Conservation (phyloP, 352 stramenopile species). For the Aphanomyces invadans region DNA sequence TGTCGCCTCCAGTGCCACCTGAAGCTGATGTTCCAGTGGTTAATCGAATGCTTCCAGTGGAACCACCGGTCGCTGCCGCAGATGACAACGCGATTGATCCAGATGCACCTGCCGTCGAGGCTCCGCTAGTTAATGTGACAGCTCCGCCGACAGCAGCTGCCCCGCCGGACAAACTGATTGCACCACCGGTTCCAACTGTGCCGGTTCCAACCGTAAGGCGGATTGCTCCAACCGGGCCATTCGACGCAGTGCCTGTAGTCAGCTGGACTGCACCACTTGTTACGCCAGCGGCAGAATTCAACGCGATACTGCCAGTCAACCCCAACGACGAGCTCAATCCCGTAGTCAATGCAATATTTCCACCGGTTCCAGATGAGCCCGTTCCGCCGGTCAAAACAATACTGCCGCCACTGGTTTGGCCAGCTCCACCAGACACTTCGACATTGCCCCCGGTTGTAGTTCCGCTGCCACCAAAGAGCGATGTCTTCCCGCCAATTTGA, state of each 20-base stretch:
- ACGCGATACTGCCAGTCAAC: not conserved
- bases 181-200: conserved; percentile 19
- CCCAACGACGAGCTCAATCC: not conserved
- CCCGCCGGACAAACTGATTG: not conserved
- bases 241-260: not conserved
- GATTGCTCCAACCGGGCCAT: not conserved
- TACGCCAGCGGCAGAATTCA: not conserved
- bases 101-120: conserved; percentile 25
- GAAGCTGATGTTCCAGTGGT: conserved; percentile 22
- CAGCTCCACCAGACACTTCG: conserved; percentile 1
- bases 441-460: conserved; percentile 43
- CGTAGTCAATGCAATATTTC: not conserved
- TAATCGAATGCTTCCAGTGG: conserved; percentile 24
- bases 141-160: not conserved
- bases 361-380: not conserved
- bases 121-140: conserved; percentile 39
- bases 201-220: conserved; percentile 25
- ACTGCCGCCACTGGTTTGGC: conserved; percentile 6
- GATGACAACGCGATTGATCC: conserved; percentile 26
- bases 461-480: conserved; percentile 4
- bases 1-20: conserved; percentile 15
- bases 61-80: conserved; percentile 19
- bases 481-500: conserved; percentile 33
- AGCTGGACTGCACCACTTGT: not conserved
- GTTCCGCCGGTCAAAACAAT: conserved; percentile 4